Conservation (phyloP, 148 eudicot genomes). For the Rhododendron vialii region DNA sequence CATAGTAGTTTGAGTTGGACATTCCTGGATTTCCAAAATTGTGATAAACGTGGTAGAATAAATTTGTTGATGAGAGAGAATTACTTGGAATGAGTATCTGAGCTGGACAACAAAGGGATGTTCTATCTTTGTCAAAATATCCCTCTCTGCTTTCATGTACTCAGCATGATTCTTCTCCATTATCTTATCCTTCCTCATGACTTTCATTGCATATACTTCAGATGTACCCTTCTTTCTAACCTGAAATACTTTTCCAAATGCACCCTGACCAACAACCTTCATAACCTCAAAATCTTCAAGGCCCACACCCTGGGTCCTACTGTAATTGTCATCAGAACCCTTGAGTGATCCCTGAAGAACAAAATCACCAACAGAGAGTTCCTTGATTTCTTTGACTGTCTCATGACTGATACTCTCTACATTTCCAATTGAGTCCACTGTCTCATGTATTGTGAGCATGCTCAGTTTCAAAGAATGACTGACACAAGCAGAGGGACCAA, state of each 20-base stretch:
- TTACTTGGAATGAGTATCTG: slow-evolving; percentile 45
- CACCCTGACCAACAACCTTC: slow-evolving; percentile 85
- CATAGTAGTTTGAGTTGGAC: not conserved
- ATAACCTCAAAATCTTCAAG: slow-evolving; percentile 82
- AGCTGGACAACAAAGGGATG: slow-evolving; percentile 54
- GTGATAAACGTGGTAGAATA: not conserved
- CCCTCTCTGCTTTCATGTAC: slow-evolving; percentile 42
- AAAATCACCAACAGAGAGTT: slow-evolving; percentile 22
- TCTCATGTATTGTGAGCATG: slow-evolving; percentile 50
- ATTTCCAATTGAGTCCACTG: slow-evolving; percentile 36
- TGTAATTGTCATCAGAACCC: slow-evolving; percentile 22
- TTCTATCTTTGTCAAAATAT: slow-evolving; percentile 37
- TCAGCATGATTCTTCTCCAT: slow-evolving; percentile 35
- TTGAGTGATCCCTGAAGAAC: slow-evolving; percentile 24
- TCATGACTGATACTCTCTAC: slow-evolving; percentile 21
- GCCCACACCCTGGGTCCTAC: slow-evolving; percentile 40
- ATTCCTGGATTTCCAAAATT: not conserved
- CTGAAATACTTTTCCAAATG: slow-evolving; percentile 91
- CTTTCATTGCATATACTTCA: slow-evolving; percentile 79
- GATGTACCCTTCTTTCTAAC: slow-evolving; percentile 66
- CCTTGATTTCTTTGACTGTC: slow-evolving; percentile 29
- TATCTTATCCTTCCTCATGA: slow-evolving; percentile 39
- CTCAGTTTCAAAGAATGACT: slow-evolving; percentile 60
- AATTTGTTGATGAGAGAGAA: not conserved
- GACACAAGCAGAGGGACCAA: slow-evolving; percentile 70